Conservation (phyloP, 2,329 filamentous ascomycete genomes). For the Aspergillus pseudoviridinutans region DNA sequence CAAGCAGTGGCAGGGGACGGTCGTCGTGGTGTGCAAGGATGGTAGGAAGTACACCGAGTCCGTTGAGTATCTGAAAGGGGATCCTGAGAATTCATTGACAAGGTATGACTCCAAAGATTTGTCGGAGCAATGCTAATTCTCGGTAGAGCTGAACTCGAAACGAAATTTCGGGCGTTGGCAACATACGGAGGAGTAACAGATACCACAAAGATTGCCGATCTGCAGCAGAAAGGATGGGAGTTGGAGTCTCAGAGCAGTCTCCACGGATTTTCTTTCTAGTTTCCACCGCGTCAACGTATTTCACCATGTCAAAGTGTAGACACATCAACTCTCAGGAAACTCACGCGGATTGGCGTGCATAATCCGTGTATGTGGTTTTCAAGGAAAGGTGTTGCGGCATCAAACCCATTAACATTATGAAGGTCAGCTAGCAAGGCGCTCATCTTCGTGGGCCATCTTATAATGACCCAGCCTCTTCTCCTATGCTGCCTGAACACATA, state of each 20-base stretch:
- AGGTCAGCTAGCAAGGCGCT: too few species aligned
- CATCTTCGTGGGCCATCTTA: too few species aligned
- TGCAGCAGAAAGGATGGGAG: conserved; percentile 20
- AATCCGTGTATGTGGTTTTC: too few species aligned
- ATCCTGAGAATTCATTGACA: conserved; percentile 25
- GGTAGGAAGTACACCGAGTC: conserved; percentile 19
- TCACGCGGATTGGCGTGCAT: too few species aligned
- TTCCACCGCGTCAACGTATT: too few species aligned
- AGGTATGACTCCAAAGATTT: conserved; percentile 13
- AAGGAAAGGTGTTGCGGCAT: too few species aligned
- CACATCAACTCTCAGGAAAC: too few species aligned
- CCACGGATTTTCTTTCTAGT: conserved; percentile 11
- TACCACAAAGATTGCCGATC: conserved; percentile 8
- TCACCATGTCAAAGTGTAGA: too few species aligned
- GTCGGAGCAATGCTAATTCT: neutral
- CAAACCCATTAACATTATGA: too few species aligned
- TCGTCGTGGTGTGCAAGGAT: conserved; percentile 22
- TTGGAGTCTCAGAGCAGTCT: conserved; percentile 17
- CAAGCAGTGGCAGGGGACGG: conserved; percentile 25
- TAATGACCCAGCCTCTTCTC: too few species aligned
- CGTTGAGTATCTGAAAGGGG: conserved; percentile 26
- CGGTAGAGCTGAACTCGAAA: conserved; percentile 18
- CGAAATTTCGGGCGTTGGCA: conserved; percentile 16
- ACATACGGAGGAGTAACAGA: conserved; percentile 22
- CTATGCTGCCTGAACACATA: too few species aligned